Conservation (phyloP, 2,329 filamentous ascomycete genomes). For the Ustilaginoidea virens region DNA sequence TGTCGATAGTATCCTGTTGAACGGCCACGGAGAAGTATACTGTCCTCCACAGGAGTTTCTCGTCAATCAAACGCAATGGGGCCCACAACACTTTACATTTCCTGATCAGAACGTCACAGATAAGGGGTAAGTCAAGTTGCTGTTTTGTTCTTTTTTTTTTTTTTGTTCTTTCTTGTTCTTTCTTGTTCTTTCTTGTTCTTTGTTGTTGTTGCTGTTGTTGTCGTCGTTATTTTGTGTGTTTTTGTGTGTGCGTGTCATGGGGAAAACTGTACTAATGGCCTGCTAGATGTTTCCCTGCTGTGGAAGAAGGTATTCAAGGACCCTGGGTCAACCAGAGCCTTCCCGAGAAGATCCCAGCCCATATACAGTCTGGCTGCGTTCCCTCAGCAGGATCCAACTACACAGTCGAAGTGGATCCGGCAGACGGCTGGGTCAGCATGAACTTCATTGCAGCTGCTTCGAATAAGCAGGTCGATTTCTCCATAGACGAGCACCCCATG, state of each 20-base stretch:
- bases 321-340: neutral
- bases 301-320: conserved; percentile 1
- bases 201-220: neutral
- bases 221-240: neutral
- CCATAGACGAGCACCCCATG: conserved; percentile 27
- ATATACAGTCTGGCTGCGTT: conserved; percentile 1
- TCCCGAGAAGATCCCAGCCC: conserved; percentile 1
- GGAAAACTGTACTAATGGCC: neutral
- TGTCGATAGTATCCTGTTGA: conserved; percentile 4
- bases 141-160: neutral
- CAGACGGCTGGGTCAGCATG: conserved; percentile 3
- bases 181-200: neutral
- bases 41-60: conserved; percentile 2
- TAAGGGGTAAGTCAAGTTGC: conserved; percentile 2
- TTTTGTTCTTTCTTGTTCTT: neutral
- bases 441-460: conserved; percentile 6
- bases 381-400: neutral
- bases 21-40: conserved; percentile 4
- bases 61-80: neutral
- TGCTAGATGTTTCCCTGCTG: conserved; percentile 3
- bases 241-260: neutral
- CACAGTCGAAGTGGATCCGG: conserved; percentile 3
- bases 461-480: conserved; percentile 9
- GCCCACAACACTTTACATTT: neutral
- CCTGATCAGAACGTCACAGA: neutral